Evolutionary conservation across 2,329 filamentous ascomycete species (phyloP).

Genomic region (Macrophomina pseudophaseolina): DNA sequence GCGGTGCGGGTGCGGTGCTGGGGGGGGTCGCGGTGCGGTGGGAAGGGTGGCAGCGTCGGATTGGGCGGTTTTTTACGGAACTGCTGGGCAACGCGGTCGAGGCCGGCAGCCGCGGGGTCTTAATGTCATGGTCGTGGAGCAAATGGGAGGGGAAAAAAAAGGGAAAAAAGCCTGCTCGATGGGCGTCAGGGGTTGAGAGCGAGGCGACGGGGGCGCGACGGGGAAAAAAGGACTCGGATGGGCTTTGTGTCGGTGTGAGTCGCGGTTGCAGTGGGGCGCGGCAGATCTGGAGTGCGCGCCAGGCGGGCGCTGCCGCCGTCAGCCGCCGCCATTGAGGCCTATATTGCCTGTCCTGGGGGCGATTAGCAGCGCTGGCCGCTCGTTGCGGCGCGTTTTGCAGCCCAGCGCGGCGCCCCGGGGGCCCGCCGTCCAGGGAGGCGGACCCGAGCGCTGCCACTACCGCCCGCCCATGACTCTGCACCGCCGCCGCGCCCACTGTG

Average conservation of each 20-base stretch:
- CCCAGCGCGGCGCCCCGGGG: not conserved
- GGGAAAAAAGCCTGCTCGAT: slow-evolving; percentile 11
- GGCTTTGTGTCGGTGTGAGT: slow-evolving; percentile 11
- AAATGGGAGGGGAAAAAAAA: not conserved
- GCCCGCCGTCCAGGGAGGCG: not conserved
- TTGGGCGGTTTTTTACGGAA: not conserved
- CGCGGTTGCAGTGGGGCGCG: slow-evolving; percentile 7
- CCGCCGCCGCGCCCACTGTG: not conserved
- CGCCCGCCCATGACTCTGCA: not conserved
- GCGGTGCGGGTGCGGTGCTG: not conserved
- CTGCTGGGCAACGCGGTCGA: not conserved
- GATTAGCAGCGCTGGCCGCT: not conserved
- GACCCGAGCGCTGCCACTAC: not conserved
- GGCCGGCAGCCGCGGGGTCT: slow-evolving; percentile 5
- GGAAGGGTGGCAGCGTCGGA: not conserved
- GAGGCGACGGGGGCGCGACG: slow-evolving; percentile 5
- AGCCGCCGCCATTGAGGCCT: slow-evolving; percentile 4
- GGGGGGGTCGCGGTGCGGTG: not conserved
- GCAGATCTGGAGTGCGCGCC: slow-evolving; percentile 21
- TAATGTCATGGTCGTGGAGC: slow-evolving; percentile 15
- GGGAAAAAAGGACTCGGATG: not conserved
- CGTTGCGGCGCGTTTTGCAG: not conserved
- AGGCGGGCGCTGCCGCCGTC: slow-evolving; percentile 18
- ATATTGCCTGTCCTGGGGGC: not conserved
- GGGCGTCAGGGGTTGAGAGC: slow-evolving; percentile 16